These are phyloP conservation scores for Diplodia seriata DNA, from an alignment of 2,329 filamentous ascomycete species.

Conservation along the genomic window DNA sequence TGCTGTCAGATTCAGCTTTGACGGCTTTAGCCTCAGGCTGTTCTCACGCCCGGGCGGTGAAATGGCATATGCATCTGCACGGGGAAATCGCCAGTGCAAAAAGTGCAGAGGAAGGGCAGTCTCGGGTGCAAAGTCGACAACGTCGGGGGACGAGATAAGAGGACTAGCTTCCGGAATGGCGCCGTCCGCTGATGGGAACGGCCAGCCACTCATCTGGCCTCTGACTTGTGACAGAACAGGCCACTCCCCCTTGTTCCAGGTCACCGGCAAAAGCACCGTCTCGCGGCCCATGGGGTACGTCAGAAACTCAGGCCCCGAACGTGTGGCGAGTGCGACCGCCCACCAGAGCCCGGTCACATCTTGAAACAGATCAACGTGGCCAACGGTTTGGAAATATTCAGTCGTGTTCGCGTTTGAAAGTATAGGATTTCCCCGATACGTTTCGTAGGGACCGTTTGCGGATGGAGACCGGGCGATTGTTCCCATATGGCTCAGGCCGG, in stretches of 20 bases:
- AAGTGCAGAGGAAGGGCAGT: conserved; percentile 61
- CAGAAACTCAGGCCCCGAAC: conserved; percentile 44
- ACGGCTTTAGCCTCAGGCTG: conserved; percentile 58
- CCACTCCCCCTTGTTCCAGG: conserved; percentile 49
- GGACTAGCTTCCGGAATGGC: conserved; percentile 53
- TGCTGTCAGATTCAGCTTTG: conserved; percentile 61
- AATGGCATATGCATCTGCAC: conserved; percentile 53
- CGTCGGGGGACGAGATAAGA: conserved; percentile 53
- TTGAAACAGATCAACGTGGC: conserved; percentile 49
- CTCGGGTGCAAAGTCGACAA: conserved; percentile 55
- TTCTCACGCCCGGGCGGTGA: conserved; percentile 54
- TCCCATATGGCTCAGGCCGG: conserved; percentile 49
- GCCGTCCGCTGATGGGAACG: conserved; percentile 46
- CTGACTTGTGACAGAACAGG: conserved; percentile 53
- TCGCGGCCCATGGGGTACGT: conserved; percentile 48
- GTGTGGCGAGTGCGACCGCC: conserved; percentile 45
- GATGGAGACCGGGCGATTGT: conserved; percentile 49
- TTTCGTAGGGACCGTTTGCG: conserved; percentile 53
- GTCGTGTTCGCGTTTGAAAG: conserved; percentile 50
- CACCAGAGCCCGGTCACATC: conserved; percentile 45
- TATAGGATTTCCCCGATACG: conserved; percentile 51
- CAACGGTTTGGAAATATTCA: conserved; percentile 49
- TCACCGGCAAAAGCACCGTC: conserved; percentile 40
- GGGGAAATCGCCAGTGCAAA: conserved; percentile 63
- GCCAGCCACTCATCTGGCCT: conserved; percentile 55